Evolutionary conservation across 1,284 basidiomycete species (phyloP).

Genomic region (Omphalotus olearius): DNA sequence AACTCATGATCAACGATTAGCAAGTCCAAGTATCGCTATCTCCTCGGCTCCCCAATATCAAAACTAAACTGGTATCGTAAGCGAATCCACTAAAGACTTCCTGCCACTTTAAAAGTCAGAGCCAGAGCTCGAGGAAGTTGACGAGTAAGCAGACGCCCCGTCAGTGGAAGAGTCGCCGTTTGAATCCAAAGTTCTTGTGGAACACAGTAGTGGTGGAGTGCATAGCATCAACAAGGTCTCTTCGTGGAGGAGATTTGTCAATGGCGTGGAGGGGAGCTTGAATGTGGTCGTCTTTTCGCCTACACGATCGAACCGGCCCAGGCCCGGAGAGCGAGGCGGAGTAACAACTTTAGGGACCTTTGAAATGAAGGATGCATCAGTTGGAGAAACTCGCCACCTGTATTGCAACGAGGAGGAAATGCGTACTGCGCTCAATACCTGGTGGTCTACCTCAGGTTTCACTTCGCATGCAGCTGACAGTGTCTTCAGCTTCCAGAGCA

Average conservation of each 20-base stretch:
- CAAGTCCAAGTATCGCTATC: background rate
- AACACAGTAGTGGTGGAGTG: background rate
- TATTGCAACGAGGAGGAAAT: too few relatives aligned
- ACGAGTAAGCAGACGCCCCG: constrained; percentile 8
- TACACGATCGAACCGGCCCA: background rate
- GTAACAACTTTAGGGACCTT: too few relatives aligned
- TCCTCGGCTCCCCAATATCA: background rate
- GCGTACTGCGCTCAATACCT: too few relatives aligned
- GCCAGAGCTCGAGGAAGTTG: constrained; percentile 11
- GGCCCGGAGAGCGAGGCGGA: constrained; percentile 1
- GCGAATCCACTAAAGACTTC: background rate
- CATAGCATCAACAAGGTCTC: background rate
- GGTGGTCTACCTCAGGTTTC: background rate
- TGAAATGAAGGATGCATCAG: too few relatives aligned
- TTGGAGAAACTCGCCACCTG: too few relatives aligned
- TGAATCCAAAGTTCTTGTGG: background rate
- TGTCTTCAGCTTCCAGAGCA: constrained; percentile 30
- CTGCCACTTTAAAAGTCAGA: background rate
- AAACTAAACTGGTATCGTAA: background rate
- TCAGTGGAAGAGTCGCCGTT: constrained; percentile 6
- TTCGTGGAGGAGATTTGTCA: constrained; percentile 3
- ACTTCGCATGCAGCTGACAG: constrained; percentile 11
- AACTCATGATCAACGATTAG: too few relatives aligned
- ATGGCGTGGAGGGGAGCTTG: constrained; percentile 3
- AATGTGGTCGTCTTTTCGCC: background rate